Evolutionary conservation across 345 rosid species (phyloP).

Genomic region (Rhizophora mangle): DNA sequence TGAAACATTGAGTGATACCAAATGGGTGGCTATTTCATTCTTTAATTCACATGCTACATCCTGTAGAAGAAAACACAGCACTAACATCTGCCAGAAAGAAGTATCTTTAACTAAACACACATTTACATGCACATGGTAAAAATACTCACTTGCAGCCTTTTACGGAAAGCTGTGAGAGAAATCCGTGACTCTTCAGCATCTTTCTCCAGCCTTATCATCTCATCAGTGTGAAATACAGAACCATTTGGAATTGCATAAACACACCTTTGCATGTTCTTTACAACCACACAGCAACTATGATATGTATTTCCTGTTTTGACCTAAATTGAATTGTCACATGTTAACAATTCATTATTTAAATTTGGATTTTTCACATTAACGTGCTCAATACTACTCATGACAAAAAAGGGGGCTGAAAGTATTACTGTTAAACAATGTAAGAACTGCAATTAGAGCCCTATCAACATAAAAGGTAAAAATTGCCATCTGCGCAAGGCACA

Average conservation of each 20-base stretch:
- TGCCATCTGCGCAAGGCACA: too few species aligned
- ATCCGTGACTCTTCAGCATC: slow-evolving; percentile 61
- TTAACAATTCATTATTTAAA: slow-evolving; percentile 1
- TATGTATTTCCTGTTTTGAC: slow-evolving; percentile 70
- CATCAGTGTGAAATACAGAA: slow-evolving; percentile 56
- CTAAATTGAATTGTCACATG: slow-evolving; percentile 36
- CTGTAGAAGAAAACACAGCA: slow-evolving; percentile 35
- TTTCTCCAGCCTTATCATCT: slow-evolving; percentile 65
- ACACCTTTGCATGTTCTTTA: slow-evolving; percentile 81
- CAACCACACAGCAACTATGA: slow-evolving; percentile 84
- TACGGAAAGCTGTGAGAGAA: slow-evolving; percentile 49
- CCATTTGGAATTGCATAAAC: slow-evolving; percentile 78
- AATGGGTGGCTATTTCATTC: slow-evolving; percentile 63
- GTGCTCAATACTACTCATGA: not conserved
- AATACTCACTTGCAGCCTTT: slow-evolving; percentile 64
- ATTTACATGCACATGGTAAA: not conserved
- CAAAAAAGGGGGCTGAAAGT: too few species aligned
- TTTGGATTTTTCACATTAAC: not conserved
- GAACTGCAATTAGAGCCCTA: too few species aligned
- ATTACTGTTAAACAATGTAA: too few species aligned
- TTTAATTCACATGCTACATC: slow-evolving; percentile 67
- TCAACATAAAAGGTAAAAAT: too few species aligned
- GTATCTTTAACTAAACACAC: not conserved
- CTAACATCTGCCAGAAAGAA: slow-evolving; percentile 8
- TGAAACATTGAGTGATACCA: slow-evolving; percentile 69